Evolutionary conservation across 129 eudicot species (phyloP).

Genomic region (Centella asiatica): DNA sequence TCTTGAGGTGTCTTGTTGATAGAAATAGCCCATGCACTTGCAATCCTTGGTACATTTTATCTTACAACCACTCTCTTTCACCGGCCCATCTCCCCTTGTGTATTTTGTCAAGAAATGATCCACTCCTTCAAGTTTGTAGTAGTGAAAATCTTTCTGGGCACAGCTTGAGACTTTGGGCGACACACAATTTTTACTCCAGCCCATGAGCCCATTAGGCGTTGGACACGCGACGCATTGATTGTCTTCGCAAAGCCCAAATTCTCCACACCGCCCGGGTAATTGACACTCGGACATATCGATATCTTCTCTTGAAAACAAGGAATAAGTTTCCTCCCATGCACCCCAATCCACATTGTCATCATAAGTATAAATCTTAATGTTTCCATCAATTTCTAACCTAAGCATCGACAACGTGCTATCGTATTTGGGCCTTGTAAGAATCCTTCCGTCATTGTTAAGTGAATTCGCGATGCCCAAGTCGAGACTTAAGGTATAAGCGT

Average conservation of each 20-base stretch:
- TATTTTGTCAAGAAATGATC: constrained; percentile 43
- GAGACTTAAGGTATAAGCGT: constrained; percentile 4
- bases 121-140: constrained; percentile 42
- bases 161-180: constrained; percentile 23
- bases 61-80: constrained; percentile 30
- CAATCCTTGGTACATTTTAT: constrained; percentile 39
- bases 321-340: constrained; percentile 35
- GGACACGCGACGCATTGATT: constrained; percentile 53
- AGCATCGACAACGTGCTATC: constrained; percentile 39
- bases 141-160: constrained; percentile 17
- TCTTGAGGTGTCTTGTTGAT: constrained; percentile 29
- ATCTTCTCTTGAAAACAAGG: constrained; percentile 20
- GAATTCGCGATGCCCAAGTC: neutral
- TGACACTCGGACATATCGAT: constrained; percentile 30
- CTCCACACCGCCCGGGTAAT: constrained; percentile 39
- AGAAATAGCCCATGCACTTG: constrained; percentile 56
- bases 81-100: constrained; percentile 26
- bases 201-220: constrained; percentile 25
- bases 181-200: constrained; percentile 43
- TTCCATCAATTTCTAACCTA: constrained; percentile 51
- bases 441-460: neutral
- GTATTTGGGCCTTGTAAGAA: constrained; percentile 15
- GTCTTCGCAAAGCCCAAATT: constrained; percentile 42
- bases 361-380: constrained; percentile 34
- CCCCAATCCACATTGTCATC: constrained; percentile 11